These are phyloP conservation scores for Pythium pectinolyticum DNA, from an alignment of 352 stramenopile species.

Conservation along the genomic window DNA sequence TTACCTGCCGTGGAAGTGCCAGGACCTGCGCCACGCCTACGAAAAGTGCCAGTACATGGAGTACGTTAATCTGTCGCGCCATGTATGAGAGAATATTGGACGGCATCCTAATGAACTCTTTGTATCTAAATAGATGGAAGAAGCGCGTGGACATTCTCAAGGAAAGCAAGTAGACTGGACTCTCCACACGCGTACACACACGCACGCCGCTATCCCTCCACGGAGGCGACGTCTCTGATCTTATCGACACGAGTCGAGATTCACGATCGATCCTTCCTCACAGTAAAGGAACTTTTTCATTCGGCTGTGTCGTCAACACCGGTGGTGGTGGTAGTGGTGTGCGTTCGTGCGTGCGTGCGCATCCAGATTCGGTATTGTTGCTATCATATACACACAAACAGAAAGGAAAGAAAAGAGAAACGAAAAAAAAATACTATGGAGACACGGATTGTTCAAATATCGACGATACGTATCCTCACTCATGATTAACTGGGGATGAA, in stretches of 20 bases:
- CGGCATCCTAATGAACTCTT: background rate
- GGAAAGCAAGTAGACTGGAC: slow-evolving; percentile 55
- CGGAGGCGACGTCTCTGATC: no score
- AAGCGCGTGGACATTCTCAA: slow-evolving; percentile 83
- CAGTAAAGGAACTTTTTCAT: slow-evolving; percentile 2
- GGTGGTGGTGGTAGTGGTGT: background rate
- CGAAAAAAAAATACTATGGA: background rate
- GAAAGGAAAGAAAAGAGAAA: slow-evolving; percentile 6
- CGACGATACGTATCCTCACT: no score
- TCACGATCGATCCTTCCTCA: background rate
- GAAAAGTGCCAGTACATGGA: slow-evolving; percentile 98
- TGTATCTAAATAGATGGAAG: slow-evolving; percentile 57
- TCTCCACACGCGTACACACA: no score
- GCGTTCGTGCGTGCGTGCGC: background rate
- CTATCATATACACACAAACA: slow-evolving; percentile 12
- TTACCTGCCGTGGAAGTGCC: slow-evolving; percentile 95
- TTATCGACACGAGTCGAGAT: background rate
- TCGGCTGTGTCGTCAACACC: background rate
- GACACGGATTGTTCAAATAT: no score
- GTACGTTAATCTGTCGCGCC: slow-evolving; percentile 25
- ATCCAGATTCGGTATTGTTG: slow-evolving; percentile 12
- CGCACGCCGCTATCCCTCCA: slow-evolving; percentile 4
- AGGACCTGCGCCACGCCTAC: slow-evolving; percentile 97
- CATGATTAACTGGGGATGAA: no score
- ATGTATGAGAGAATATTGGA: background rate